These are phyloP conservation scores for Suhomyces guaymorum DNA, from an alignment of 1,139 yeast genomes.

Conservation along the genomic window DNA sequence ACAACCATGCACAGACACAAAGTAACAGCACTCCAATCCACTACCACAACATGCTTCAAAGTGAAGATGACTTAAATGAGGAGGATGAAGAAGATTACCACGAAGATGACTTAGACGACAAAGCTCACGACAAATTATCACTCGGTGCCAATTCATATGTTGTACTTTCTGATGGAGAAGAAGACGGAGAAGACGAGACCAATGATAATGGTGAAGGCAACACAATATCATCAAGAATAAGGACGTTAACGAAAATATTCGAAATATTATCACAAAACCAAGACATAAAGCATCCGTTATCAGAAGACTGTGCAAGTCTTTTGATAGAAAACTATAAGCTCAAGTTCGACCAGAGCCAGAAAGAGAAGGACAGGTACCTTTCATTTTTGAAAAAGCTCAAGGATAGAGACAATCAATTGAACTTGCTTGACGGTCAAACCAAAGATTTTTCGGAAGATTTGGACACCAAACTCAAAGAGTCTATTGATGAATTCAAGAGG, in stretches of 20 bases:
- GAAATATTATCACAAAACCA: slow-evolving; percentile 58
- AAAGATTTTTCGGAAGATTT: slow-evolving; percentile 18
- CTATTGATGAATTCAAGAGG: slow-evolving; percentile 43
- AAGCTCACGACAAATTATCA: background rate
- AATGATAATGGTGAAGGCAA: slow-evolving; percentile 9
- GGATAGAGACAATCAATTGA: slow-evolving; percentile 26
- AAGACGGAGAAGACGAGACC: slow-evolving; percentile 14
- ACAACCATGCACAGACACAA: slow-evolving; percentile 19
- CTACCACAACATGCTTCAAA: slow-evolving; percentile 16
- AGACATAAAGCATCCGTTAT: slow-evolving; percentile 85
- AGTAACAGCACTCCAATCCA: slow-evolving; percentile 22
- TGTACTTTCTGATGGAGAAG: slow-evolving; percentile 25
- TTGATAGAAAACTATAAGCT: slow-evolving; percentile 66
- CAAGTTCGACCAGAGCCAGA: slow-evolving; percentile 71
- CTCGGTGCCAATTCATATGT: slow-evolving; percentile 34
- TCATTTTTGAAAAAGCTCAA: slow-evolving; percentile 70
- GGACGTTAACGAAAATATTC: slow-evolving; percentile 52
- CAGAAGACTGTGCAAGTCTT: slow-evolving; percentile 77
- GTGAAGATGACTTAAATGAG: slow-evolving; percentile 22
- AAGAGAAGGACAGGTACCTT: slow-evolving; percentile 78
- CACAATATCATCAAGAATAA: slow-evolving; percentile 17
- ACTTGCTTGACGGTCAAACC: slow-evolving; percentile 6
- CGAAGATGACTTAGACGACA: slow-evolving; percentile 11
- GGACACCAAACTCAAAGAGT: slow-evolving; percentile 40
- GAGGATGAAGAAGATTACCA: slow-evolving; percentile 19